Evolutionary conservation across 2,329 filamentous ascomycete genomes (phyloP).

Genomic region (Bipolaris bicolor): DNA sequence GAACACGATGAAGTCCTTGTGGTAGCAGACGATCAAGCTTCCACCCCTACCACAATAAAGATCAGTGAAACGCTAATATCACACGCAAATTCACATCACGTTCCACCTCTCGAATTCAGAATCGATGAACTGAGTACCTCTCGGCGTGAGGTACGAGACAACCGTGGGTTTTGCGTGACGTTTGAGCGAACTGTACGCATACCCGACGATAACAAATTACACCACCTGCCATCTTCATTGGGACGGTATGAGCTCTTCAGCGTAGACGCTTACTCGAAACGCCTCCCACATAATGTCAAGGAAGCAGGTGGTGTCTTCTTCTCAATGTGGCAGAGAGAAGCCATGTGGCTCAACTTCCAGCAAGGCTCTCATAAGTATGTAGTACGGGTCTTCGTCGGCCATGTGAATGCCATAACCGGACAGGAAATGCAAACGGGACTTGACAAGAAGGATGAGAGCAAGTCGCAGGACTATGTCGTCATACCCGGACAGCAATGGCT

Average conservation of each 20-base stretch:
- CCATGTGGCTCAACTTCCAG: not conserved
- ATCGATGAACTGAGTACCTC: not conserved
- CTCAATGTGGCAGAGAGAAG: conserved; percentile 5
- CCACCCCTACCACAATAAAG: conserved; percentile 1
- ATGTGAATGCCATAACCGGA: not conserved
- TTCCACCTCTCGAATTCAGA: not conserved
- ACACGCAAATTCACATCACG: not conserved
- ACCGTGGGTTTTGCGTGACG: not conserved
- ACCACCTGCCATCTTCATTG: not conserved
- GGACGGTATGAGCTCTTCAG: not conserved
- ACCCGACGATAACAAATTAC: not conserved
- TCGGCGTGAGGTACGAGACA: not conserved
- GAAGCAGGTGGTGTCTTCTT: not conserved
- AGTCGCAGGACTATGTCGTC: not conserved
- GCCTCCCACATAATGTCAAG: not conserved
- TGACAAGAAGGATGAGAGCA: not conserved
- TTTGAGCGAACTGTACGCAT: not conserved
- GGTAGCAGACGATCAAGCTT: not conserved
- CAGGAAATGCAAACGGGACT: not conserved
- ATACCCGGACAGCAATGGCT: not conserved
- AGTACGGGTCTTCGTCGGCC: not conserved
- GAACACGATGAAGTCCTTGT: not conserved
- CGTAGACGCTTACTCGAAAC: not conserved
- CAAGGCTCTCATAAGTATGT: not conserved
- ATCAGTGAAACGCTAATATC: not conserved